phyloP scores from a whole-genome alignment of 257 asterid species.

The Nyctanthes arbortristis region DNA sequence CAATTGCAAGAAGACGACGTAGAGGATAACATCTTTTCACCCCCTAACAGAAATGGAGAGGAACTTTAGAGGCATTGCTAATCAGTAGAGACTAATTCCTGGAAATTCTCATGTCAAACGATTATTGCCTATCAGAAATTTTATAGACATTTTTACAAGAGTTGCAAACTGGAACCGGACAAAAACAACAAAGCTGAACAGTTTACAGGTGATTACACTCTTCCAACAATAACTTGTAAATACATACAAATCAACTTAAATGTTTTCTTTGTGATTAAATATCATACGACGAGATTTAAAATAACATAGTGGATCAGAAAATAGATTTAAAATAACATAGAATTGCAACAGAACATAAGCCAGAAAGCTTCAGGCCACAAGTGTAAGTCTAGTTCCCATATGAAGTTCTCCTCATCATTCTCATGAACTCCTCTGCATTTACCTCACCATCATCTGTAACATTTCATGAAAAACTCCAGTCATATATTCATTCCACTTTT shows the following conservation, averaged over 20 bases:
- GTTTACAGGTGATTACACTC: neutral
- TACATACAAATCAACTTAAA: neutral
- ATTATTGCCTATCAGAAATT: no score
- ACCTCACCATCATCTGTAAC: slow-evolving; percentile 92
- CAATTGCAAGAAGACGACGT: no score
- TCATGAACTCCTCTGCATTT: slow-evolving; percentile 69
- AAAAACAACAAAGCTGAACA: neutral
- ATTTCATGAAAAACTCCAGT: slow-evolving; percentile 10
- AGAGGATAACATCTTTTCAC: no score
- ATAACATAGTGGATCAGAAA: neutral
- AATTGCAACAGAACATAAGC: neutral
- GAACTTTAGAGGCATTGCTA: neutral
- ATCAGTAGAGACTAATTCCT: neutral
- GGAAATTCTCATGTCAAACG: neutral
- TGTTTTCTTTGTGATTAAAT: neutral
- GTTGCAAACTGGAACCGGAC: neutral
- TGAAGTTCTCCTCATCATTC: slow-evolving; percentile 93
- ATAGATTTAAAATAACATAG: slow-evolving; percentile 16
- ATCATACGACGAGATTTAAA: slow-evolving; percentile 21
- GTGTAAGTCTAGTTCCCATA: slow-evolving; percentile 48
- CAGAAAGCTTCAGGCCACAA: neutral
- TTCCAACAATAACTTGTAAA: neutral
- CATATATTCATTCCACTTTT: neutral
- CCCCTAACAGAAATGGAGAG: no score
- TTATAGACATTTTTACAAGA: neutral